Base-by-base conservation (phyloP, 2,329 filamentous ascomycete species). In the Ceratocystis diversiconidia region DNA sequence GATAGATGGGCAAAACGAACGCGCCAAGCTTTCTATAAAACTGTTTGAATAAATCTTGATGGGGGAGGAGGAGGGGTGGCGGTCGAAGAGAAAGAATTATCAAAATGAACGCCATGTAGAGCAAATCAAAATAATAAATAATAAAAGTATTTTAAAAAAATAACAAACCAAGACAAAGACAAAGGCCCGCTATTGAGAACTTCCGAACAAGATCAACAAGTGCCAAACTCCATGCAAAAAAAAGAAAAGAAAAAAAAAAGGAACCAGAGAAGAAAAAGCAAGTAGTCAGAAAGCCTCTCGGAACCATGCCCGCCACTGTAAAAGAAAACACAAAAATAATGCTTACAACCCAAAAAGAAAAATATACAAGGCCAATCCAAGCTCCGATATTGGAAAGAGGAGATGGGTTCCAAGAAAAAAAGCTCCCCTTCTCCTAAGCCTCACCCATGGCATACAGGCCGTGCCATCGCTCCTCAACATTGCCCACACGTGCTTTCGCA, bases 401-500 rank as follows among this genome's bases (percentile, higher is more conserved):
- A 41, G 36, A 41, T 8, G 10, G 36, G 36, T 41, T 41, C 36
- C 36, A 41, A 41, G 36, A 41, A 55, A 25, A 5, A 19, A 8
- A 10, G 4, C 8, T 1, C 22, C 12, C 50, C 10, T 30, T 15
- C 15, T 19, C 8, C 25, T 48, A 61, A 15, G 41, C 62, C 48
- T 43, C 60, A 8, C 64, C 67, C 48, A 43, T 44, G 10, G 46
- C 63, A 63, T 69, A 69, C 30, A 68, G 43, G 32, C 65, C 68
- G 65, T 68, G 65, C 68, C 68, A 69, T 50, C 65, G 63, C 65
- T 79, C 74, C 68, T 92, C 89, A 3, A 92, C 79, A 19, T 82
- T 82, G 0, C 79, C 80, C 5, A 94, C 80, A 70, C 85, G 83
- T n/a, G 77, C 78, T 70, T 80, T 85, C 12, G 90, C 76, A 32